Percentiles rank a stretch among this genome's conserved stretches.
These are phyloP conservation scores for Penicillium coffeae DNA, from an alignment of 495 filamentous ascomycete genomes.

Conservation along the genomic window DNA sequence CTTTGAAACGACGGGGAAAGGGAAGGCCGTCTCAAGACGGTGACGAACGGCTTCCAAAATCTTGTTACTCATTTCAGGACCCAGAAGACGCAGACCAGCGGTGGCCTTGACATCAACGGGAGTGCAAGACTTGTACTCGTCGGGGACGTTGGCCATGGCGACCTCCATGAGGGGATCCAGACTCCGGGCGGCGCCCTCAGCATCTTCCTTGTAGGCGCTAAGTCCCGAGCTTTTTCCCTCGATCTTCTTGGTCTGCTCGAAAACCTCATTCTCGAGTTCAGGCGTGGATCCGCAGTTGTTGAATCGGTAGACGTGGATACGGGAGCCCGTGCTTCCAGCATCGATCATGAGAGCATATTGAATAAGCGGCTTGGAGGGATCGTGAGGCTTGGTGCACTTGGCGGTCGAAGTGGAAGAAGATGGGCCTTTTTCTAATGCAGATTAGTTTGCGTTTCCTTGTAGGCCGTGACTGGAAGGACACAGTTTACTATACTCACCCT, in stretches of 20 bases:
- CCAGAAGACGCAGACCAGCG: constrained; percentile 82
- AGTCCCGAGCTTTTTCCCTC: constrained; percentile 75
- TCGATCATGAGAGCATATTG: constrained; percentile 99
- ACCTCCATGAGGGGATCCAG: constrained; percentile 83
- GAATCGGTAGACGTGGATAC: constrained; percentile 97
- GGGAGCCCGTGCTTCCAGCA: constrained; percentile 93
- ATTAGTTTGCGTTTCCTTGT: background rate
- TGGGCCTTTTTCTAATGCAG: constrained; percentile 26
- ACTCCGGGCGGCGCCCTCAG: constrained; percentile 82
- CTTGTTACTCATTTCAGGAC: constrained; percentile 71
- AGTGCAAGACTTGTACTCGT: constrained; percentile 80
- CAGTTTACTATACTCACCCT: constrained; percentile 24
- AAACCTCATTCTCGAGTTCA: constrained; percentile 89
- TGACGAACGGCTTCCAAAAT: constrained; percentile 82
- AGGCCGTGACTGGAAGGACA: background rate
- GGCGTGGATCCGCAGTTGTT: constrained; percentile 96
- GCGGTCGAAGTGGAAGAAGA: constrained; percentile 24
- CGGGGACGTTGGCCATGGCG: constrained; percentile 76
- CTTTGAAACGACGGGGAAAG: constrained; percentile 85
- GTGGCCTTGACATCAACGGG: constrained; percentile 96
- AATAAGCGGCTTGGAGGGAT: constrained; percentile 83
- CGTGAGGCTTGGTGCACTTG: constrained; percentile 76
- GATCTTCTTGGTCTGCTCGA: constrained; percentile 81
- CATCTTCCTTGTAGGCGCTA: constrained; percentile 78
- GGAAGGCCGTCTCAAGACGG: constrained; percentile 83